These are phyloP conservation scores for Atkinsonella hypoxylon DNA, from an alignment of 2,329 filamentous ascomycete species.

Conservation along the genomic window DNA sequence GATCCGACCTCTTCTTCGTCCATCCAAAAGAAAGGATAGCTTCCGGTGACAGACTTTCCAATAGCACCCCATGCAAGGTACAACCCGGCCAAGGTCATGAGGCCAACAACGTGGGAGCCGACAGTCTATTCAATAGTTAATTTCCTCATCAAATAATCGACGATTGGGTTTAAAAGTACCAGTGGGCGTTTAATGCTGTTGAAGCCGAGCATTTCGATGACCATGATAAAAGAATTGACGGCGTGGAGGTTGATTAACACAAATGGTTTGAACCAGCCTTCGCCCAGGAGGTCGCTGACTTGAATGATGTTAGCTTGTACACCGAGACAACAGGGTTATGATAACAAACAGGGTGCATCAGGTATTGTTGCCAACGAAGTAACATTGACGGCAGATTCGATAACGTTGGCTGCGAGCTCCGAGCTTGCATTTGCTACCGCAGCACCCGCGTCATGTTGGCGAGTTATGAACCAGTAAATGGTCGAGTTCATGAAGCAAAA, in stretches of 20 bases:
- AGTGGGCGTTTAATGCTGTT: constrained; percentile 41
- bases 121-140: constrained; percentile 26
- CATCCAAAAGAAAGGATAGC: constrained; percentile 39
- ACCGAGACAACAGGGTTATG: background rate
- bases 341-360: constrained; percentile 14
- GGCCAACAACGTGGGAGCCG: constrained; percentile 28
- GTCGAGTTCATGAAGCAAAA: constrained; percentile 38
- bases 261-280: constrained; percentile 35
- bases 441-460: constrained; percentile 15
- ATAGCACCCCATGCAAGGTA: constrained; percentile 39
- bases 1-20: constrained; percentile 31
- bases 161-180: constrained; percentile 21
- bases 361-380: constrained; percentile 3
- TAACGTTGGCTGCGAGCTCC: background rate
- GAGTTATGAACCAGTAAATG: constrained; percentile 36
- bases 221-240: constrained; percentile 29
- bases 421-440: background rate
- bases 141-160: background rate
- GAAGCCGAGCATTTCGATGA: constrained; percentile 34
- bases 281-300: constrained; percentile 37
- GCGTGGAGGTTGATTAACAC: constrained; percentile 34
- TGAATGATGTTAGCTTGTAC: constrained; percentile 9
- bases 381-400: background rate
- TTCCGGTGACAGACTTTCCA: constrained; percentile 33
- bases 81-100: constrained; percentile 26